Base-by-base conservation (phyloP, 2,329 filamentous ascomycete species). In the Nothophaeocryptopus gaeumannii region DNA sequence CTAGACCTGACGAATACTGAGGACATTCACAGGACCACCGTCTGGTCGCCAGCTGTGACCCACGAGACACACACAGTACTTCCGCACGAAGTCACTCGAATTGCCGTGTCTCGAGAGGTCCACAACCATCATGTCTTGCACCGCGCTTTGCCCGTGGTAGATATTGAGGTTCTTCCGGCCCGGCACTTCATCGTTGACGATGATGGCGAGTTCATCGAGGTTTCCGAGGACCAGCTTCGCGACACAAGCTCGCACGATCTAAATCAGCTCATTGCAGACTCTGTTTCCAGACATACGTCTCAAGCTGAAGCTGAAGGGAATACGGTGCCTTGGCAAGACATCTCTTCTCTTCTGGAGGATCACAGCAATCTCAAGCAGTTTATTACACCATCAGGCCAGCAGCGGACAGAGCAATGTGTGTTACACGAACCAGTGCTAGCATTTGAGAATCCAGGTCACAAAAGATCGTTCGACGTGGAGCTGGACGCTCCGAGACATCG, bases 51-150 rank as follows among this genome's bases (percentile, higher is more conserved):
- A 7, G 45, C 50, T 11, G 45, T 53, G 32, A 53, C 50, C 3
- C 45, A 53, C 31, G 50, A 47, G 15, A 45, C 37, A 20, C 50
- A 34, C 39, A 38, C 49, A 2, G 36, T 53, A 31, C 50, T 49
- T 30, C 50, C 50, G 10, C 37, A 48, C 29, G 45, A 53, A 33
- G 40, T 53, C 13, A 36, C 47, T 5, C 40, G 47, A 37, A 41
- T 38, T 10, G 58, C 62, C n/a, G 72, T 78, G 37, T 72, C 71
- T 9, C 74, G 77, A 31, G 77, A 80, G 51, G 76, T 79, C 31
- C 78, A 81, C 64, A 74, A 73, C 31, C 71, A 80, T 58, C 73
- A 79, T 49, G 63, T 77, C 32, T 74, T 73, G 50, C 76, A 80
- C 48, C 72, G 74, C 14, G 68, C 77, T n/a, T 72, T 77, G 29